phyloP scores from a whole-genome alignment of 768 basidiomycete genomes.

The Leccinum rimulosum region DNA sequence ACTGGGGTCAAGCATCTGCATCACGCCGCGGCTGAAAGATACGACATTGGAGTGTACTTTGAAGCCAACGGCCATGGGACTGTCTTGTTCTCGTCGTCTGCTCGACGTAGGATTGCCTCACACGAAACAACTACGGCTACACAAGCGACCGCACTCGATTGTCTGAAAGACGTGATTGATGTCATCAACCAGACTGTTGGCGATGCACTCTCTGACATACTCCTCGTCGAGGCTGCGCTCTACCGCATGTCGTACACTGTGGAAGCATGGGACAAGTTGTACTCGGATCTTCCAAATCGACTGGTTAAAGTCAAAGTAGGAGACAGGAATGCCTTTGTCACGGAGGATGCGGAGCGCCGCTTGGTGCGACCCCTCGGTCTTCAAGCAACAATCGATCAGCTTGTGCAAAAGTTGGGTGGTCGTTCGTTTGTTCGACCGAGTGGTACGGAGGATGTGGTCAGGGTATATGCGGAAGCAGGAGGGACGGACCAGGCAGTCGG shows the following conservation, averaged over 20 bases:
- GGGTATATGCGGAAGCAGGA: conserved; percentile 93
- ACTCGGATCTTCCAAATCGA: conserved; percentile 91
- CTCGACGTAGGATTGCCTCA: conserved; percentile 56
- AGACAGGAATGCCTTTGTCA: conserved; percentile 81
- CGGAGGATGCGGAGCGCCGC: conserved; percentile 90
- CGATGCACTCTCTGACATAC: conserved; percentile 93
- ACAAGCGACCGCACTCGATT: conserved; percentile 74
- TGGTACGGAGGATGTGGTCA: conserved; percentile 97
- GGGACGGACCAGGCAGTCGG: conserved; percentile 77
- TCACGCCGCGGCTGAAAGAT: conserved; percentile 91
- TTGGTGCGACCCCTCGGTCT: conserved; percentile 77
- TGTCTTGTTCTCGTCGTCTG: conserved; percentile 83
- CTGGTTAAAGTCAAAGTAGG: conserved; percentile 89
- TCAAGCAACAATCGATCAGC: conserved; percentile 79
- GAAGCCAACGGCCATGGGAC: conserved; percentile 99
- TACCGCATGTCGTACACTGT: conserved; percentile 84
- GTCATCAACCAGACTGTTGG: conserved; percentile 98
- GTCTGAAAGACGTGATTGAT: conserved; percentile 73
- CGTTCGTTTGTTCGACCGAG: conserved; percentile 94
- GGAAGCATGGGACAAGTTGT: conserved; percentile 88
- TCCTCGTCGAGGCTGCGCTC: conserved; percentile 91
- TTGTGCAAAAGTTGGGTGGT: conserved; percentile 80
- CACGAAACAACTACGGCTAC: conserved; percentile 79
- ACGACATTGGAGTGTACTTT: conserved; percentile 96
- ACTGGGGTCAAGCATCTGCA: conserved; percentile 99